Evolutionary conservation across 805 yeast genomes (phyloP), one percentile per base, ranked within the genome.

Genomic region (Candida manassasensis): DNA sequence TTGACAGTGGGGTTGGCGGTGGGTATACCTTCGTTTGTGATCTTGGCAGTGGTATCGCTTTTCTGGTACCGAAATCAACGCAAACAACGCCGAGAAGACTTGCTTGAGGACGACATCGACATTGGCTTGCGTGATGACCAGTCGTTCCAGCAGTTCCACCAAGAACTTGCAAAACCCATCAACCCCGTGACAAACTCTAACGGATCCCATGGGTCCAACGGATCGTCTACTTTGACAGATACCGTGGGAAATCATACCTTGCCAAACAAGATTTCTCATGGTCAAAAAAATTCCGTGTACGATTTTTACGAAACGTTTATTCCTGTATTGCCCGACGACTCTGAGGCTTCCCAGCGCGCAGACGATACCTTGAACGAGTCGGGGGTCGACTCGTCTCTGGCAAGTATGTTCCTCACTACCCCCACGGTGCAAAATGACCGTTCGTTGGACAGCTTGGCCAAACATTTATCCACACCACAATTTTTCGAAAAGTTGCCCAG

Each of bases 231-330:
- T 3, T 21, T 30, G 18, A 30, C 33, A 8, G 33, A 30, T 12
- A 25, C 19, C n/a, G 25, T 10, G 11, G 10, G 6, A 8, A 8
- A 8, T 8, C 24, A 21, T 21, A 30, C 11, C 12, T 5, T 11
- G 13, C 36, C 17, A 27, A 34, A 35, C 28, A 31, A 31, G 18
- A n/a, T 30, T 17, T 21, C 30, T 14, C 19, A 17, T 27, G 50
- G 37, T 35, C 43, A 43, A n/a, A 45, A 44, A 16, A 40, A 53
- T 12, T 48, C 57, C 8, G 47, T 65, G 17, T 67, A 63, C 46
- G 71, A 65, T 38, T 65, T 66, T 41, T 67, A 67, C 52, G 69
- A 67, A 33, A 38, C 63, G 6, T 52, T 67, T 39, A 65, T 67
- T 36, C 73, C 73, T 3, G 53, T 65, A 6, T 38, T 65, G 32